A percentile compares a stretch with the other conserved stretches of the same genome.
Evolutionary conservation across 441 rosid genomes (phyloP).

Genomic region (Erysimum pusillum): DNA sequence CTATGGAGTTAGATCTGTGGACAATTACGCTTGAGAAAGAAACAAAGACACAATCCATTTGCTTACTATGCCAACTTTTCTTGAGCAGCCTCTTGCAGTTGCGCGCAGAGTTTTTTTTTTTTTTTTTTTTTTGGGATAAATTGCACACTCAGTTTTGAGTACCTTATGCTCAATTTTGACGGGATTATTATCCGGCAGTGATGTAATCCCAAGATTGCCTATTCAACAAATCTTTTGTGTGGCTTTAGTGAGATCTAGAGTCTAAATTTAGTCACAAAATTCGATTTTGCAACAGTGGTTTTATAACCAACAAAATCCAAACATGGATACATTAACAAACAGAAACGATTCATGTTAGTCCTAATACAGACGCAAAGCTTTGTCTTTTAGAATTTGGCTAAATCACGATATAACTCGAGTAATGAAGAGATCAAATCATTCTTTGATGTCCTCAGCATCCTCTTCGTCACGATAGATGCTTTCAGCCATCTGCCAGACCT

Average conservation of each 20-base stretch:
- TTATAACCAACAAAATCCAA: constrained; percentile 5
- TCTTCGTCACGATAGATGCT: constrained; percentile 73
- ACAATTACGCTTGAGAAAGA: too few relatives aligned
- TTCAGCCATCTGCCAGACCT: constrained; percentile 91
- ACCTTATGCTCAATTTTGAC: neutral
- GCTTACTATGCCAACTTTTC: too few relatives aligned
- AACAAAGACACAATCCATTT: neutral
- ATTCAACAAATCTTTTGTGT: neutral
- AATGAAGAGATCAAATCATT: constrained; percentile 14
- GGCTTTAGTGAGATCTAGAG: neutral
- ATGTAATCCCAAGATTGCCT: neutral
- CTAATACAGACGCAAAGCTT: constrained; percentile 14
- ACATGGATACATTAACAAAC: constrained; percentile 1
- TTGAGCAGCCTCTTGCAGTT: too few relatives aligned
- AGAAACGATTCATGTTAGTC: constrained; percentile 4
- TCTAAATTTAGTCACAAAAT: neutral
- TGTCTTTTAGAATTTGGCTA: constrained; percentile 2
- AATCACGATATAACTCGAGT: neutral
- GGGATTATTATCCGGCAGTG: neutral
- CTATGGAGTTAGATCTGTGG: neutral
- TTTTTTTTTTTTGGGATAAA: too few relatives aligned
- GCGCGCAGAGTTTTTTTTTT: too few relatives aligned
- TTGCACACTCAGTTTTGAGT: neutral
- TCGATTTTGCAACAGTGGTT: neutral
- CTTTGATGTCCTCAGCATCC: constrained; percentile 45